Evolutionary conservation across 495 filamentous ascomycete species (phyloP).

Genomic region (Xylaria grammica): DNA sequence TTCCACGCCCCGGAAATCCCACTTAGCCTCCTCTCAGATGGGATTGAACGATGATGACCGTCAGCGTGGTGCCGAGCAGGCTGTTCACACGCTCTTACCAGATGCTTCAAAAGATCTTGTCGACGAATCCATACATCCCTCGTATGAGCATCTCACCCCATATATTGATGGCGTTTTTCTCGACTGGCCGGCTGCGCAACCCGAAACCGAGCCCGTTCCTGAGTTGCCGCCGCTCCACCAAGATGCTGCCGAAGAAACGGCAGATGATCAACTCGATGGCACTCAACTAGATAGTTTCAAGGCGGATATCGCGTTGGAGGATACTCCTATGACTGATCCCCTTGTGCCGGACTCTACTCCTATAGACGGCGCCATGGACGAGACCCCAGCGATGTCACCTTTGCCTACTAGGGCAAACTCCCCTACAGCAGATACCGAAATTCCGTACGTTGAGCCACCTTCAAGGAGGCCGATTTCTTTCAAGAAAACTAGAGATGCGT

Average conservation of each 20-base stretch:
- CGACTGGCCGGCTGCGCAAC: constrained; percentile 28
- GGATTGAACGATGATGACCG: neutral
- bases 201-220: constrained; percentile 11
- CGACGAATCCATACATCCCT: constrained; percentile 1
- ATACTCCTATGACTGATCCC: constrained; percentile 20
- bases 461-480: constrained; percentile 26
- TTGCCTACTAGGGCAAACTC: constrained; percentile 26
- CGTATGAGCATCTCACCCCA: constrained; percentile 35
- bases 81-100: neutral
- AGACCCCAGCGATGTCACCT: constrained; percentile 29
- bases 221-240: constrained; percentile 9
- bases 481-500: constrained; percentile 42
- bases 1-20: neutral
- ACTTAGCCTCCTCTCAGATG: neutral
- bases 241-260: constrained; percentile 20
- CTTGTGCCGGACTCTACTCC: constrained; percentile 18
- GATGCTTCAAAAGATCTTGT: neutral
- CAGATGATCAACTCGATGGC: constrained; percentile 22
- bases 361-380: constrained; percentile 21
- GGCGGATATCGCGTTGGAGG: constrained; percentile 11
- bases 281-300: constrained; percentile 7
- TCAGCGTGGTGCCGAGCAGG: neutral
- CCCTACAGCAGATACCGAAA: constrained; percentile 19
- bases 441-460: neutral
- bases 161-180: constrained; percentile 32